Base-by-base conservation (phyloP, 371 early-diverging fungal species). In the Syncephalastrum monosporum region DNA sequence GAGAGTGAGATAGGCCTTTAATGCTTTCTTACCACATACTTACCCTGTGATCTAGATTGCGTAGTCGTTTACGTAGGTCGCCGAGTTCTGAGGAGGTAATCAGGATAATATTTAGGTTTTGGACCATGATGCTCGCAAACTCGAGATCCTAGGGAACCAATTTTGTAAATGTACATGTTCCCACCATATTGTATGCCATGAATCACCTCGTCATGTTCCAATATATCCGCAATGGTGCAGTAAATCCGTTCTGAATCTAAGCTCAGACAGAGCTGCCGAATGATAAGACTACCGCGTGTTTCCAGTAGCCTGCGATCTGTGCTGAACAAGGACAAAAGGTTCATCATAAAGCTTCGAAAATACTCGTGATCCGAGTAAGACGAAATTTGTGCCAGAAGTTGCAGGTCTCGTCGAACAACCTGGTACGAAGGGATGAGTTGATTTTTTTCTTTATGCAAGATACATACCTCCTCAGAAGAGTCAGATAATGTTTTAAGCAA, bases 61-160 rank as follows among this genome's bases (percentile, higher is more conserved):
- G 86, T 15, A 94, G 71, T 17, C 87, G 77, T 42, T 85, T 78
- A 17, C 94, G 74, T 44, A 94, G 64, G 42, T 92, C 93, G 0
- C 79, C 64, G 16, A 94, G 71, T 62, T 97, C 97, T 0, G 93
- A 90, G 0, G 95, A 89, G 0, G 95, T 96, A 23, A 94, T 90
- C 10, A 97, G 75, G 44, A 97, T 93, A 53, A 92, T 82, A 69
- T 94, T 95, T 58, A 97, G 74, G 49, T 93, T 92, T 68, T 94
- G 94, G 1, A 97, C 92, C 94, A 97, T 95, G 10, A 86, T 89
- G 53, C 86, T 85, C 6, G 91, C 90, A 77, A 94, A 94, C 53
- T 93, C 95, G 23, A 92, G 57, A 71, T 91, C 91, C 71, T 4
- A 47, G 24, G n/a, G 17, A 46, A 23, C 5, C 21, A 0, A 17